Conservation (phyloP, 495 filamentous ascomycete species). For the Talaromyces thailandensis region DNA sequence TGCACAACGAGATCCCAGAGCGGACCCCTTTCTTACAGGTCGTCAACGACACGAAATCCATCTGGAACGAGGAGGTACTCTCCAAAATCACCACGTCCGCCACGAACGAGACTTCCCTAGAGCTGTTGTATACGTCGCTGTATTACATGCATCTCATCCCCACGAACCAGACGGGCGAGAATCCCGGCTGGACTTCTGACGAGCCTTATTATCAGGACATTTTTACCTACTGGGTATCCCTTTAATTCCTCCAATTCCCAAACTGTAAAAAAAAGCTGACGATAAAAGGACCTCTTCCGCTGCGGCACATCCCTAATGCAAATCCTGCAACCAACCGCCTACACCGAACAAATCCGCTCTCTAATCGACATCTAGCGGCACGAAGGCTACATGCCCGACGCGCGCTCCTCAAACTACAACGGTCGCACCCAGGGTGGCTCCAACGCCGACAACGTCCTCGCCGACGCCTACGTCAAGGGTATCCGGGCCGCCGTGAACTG, state of each 20-base stretch:
- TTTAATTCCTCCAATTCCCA: neutral
- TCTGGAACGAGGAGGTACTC: conserved; percentile 55
- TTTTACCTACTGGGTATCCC: conserved; percentile 42
- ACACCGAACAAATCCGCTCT: conserved; percentile 59
- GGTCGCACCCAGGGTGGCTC: conserved; percentile 64
- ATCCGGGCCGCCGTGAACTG: conserved; percentile 57
- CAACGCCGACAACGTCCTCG: conserved; percentile 66
- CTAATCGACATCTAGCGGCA: conserved; percentile 63
- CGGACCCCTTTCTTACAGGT: conserved; percentile 36
- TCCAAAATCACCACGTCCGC: conserved; percentile 52
- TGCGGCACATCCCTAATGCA: conserved; percentile 56
- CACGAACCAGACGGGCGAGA: conserved; percentile 64
- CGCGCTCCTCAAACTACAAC: conserved; percentile 61
- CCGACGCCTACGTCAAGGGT: conserved; percentile 67
- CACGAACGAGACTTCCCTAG: conserved; percentile 44
- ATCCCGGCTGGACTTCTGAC: conserved; percentile 52
- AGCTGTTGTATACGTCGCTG: conserved; percentile 55
- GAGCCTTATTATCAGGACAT: conserved; percentile 53
- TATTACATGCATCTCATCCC: conserved; percentile 65
- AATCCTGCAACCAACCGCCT: conserved; percentile 51
- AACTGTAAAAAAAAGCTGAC: neutral
- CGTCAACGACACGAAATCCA: conserved; percentile 34
- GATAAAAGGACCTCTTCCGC: conserved; percentile 50
- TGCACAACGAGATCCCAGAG: conserved; percentile 49
- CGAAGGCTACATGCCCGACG: conserved; percentile 59